phyloP scores from a whole-genome alignment of 441 rosid species.

The Populus hybrid region DNA sequence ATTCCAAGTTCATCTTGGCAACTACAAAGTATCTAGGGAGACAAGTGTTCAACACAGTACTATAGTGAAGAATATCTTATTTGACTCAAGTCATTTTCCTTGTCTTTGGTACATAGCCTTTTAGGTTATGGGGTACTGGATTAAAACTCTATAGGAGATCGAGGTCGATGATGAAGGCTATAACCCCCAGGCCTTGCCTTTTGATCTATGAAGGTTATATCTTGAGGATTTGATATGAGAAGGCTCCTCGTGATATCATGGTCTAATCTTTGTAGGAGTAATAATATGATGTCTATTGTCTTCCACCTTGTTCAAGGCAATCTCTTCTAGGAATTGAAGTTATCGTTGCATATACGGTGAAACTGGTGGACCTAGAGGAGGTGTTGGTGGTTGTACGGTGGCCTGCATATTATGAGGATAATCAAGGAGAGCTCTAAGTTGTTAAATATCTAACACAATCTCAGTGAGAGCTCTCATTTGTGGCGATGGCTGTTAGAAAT shows the following conservation, averaged over 20 bases:
- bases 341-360: neutral
- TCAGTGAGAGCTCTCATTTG: too few species aligned
- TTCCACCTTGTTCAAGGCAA: too few species aligned
- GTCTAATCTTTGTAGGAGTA: too few species aligned
- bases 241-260: too few species aligned
- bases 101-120: fast-evolving
- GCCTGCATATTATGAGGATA: neutral
- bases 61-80: too few species aligned
- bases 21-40: too few species aligned
- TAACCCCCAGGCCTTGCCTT: neutral
- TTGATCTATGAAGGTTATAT: neutral
- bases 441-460: too few species aligned
- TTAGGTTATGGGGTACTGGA: neutral
- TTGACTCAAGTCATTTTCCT: neutral
- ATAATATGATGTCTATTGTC: too few species aligned
- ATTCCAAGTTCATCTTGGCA: too few species aligned
- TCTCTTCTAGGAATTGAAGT: too few species aligned
- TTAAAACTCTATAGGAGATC: neutral
- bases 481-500: fast-evolving
- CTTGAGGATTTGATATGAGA: too few species aligned
- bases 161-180: neutral
- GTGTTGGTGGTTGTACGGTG: fast-evolving
- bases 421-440: neutral
- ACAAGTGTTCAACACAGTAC: too few species aligned
- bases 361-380: neutral